Base-by-base conservation (phyloP, 2,329 filamentous ascomycete species). In the Botryotinia calthae region DNA sequence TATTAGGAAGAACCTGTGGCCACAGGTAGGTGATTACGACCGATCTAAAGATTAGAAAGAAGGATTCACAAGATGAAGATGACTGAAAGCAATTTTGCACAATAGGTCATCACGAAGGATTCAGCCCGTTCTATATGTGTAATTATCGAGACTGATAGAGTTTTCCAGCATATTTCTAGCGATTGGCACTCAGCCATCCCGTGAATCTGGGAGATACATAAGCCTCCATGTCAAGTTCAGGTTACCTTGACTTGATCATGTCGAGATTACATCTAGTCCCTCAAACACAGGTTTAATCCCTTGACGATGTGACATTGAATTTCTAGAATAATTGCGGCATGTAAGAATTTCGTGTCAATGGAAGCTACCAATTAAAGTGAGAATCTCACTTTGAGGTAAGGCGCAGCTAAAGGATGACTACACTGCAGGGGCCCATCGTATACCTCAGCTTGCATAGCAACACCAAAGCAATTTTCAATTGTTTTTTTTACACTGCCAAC, bases 321-420 rank as follows among this genome's bases (percentile, higher is more conserved):
- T 34, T 66, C 40, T 44, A 56, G 25, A 64, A 59, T 31, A 37
- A 69, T 58, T 64, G 20, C 20, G 31, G 51, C 16, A 58, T 66
- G 72, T 71, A 54, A 64, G 68, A 40, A n/a, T 73, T 37, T 67
- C 62, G 61, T 56, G 40, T 71, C 40, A 54, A 54, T 31, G 54
- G n/a, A 59, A 56, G 71, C 68, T 44, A 65, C 68, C 72, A 73
- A 62, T 71, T 56, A 46, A 56, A 62, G 46, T 40, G 31, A 56
- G 31, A 56, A 66, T 72, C 46, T 66, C 25, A 73, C 37, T 31
- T 34, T 63, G 40, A 56, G 61, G 46, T 42, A 66, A 56, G 59
- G 72, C 51, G 59, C 72, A 73, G 72, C 72, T 70, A 70, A 71
- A 65, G 51, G 72, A 71, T 73, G 72, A 63, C 72, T 58, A 54